Base-by-base conservation (phyloP, 2,329 filamentous ascomycete species). In the Pestalotiopsis fici region DNA sequence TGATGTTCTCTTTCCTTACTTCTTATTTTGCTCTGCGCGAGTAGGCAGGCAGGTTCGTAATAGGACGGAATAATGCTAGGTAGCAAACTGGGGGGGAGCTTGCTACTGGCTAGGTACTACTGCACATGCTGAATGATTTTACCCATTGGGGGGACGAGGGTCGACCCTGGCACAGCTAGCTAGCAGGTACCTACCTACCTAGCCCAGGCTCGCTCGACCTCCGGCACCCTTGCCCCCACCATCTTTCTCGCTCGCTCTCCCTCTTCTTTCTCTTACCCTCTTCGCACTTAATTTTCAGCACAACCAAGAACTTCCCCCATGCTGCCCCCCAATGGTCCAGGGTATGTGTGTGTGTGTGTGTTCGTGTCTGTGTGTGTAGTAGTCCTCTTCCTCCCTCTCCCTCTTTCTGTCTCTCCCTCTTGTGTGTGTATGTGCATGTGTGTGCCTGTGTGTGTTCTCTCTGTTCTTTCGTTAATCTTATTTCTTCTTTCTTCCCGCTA, bases 161-260 rank as follows among this genome's bases (percentile, higher is more conserved):
- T 65, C 21, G 27, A 27, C 37, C 50, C 50, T 59, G 50, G 50
- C n/a, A 50, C 43, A 50, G 43, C 43, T 50, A 50, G 55, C 13
- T 27, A 57, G 27, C 23, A 18, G 27, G 23, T 31, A 56, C 21
- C 21, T 28, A 57, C 12, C n/a, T 31, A 56, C 21, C 37, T 50
- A 65, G 50, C 35, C 63, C 63, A 65, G 27, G 21, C 63, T 27
- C 54, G 18, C 47, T 54, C 43, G 15, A 54, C 21, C 47, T 59
- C 63, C 27, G 47, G n/a, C 50, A 27, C 63, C 63, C 63, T 31
- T 37, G 63, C 37, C 57, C 57, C 63, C 63, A 65, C 63, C 50
- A 35, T 59, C 50, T 65, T n/a, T n/a, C n/a, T 23, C 21, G 25
- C 27, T 47, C 21, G 7, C 21, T 18, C 43, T 23, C 18, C 18